phyloP scores from a whole-genome alignment of 768 basidiomycete species.

The Trametes maxima region DNA sequence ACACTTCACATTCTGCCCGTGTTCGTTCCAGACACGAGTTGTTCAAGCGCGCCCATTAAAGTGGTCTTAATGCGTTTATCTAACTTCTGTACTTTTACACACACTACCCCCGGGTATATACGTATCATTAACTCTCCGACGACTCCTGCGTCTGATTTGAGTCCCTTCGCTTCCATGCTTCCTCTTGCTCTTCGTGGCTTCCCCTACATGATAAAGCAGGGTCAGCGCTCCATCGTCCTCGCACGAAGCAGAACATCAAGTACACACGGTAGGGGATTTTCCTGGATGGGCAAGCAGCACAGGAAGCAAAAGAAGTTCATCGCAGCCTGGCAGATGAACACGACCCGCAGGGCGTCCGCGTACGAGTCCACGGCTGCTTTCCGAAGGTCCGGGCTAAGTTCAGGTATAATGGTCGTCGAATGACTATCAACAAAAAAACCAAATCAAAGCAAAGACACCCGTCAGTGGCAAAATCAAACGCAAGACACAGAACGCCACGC shows the following conservation, averaged over 20 bases:
- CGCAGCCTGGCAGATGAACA: constrained; percentile 79
- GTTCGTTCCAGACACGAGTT: no score
- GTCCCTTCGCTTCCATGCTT: constrained; percentile 47
- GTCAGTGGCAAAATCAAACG: background rate
- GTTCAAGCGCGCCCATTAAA: background rate
- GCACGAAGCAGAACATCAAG: background rate
- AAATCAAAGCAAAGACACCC: background rate
- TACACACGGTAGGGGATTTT: constrained; percentile 60
- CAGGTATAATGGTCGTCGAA: constrained; percentile 71
- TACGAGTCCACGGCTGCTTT: constrained; percentile 76
- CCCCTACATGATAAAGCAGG: constrained; percentile 43
- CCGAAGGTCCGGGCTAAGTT: constrained; percentile 54
- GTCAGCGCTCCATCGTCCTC: background rate
- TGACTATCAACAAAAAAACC: constrained; percentile 46
- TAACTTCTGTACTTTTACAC: constrained; percentile 10
- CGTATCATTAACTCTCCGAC: constrained; percentile 15
- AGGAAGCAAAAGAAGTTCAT: constrained; percentile 69
- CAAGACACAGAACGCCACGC: constrained; percentile 18
- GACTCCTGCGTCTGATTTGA: constrained; percentile 17
- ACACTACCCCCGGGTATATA: constrained; percentile 8
- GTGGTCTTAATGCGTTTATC: constrained; percentile 2
- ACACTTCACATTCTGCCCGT: no score
- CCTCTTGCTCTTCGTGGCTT: constrained; percentile 63
- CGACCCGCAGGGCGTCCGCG: constrained; percentile 74
- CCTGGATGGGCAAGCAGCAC: constrained; percentile 74